phyloP scores from a whole-genome alignment of 805 yeast genomes.

The Hyphopichia homilentoma region DNA sequence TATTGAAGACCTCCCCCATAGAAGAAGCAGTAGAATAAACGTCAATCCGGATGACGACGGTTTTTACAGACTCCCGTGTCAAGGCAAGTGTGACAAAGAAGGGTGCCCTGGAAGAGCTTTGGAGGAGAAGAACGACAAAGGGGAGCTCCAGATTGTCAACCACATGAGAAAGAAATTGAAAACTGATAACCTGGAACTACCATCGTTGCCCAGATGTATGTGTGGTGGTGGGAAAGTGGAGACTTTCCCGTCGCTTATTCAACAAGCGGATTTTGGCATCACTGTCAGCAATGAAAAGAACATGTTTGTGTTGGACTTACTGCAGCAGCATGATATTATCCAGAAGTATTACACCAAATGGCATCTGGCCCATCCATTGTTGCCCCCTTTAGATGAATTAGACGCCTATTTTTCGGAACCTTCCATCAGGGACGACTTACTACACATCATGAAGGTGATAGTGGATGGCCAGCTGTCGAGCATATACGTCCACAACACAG shows the following conservation, averaged over 20 bases:
- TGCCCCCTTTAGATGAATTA: conserved; percentile 39
- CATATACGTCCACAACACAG: conserved; percentile 9
- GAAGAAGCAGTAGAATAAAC: no score
- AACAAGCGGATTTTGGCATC: conserved; percentile 4
- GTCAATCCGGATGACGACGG: background rate
- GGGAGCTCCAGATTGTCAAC: no score
- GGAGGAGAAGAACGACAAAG: no score
- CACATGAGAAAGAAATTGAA: background rate
- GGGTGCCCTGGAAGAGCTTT: background rate
- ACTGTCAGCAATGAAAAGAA: conserved; percentile 9
- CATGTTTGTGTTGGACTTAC: conserved; percentile 15
- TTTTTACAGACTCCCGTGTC: background rate
- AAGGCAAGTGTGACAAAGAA: background rate
- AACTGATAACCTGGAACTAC: background rate
- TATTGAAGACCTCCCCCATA: conserved; percentile 13
- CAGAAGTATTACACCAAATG: conserved; percentile 33
- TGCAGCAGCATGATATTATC: conserved; percentile 3
- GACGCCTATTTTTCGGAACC: conserved; percentile 25
- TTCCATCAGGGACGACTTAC: conserved; percentile 37
- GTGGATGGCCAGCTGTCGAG: conserved; percentile 43
- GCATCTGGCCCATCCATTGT: conserved; percentile 44
- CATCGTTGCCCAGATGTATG: background rate
- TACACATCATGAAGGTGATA: conserved; percentile 45
- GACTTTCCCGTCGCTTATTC: conserved; percentile 2
- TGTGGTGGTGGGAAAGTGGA: background rate